Evolutionary conservation across 2,329 filamentous ascomycete genomes (phyloP), one percentile per base, ranked within the genome.

Genomic region (Claviceps spartinae): DNA sequence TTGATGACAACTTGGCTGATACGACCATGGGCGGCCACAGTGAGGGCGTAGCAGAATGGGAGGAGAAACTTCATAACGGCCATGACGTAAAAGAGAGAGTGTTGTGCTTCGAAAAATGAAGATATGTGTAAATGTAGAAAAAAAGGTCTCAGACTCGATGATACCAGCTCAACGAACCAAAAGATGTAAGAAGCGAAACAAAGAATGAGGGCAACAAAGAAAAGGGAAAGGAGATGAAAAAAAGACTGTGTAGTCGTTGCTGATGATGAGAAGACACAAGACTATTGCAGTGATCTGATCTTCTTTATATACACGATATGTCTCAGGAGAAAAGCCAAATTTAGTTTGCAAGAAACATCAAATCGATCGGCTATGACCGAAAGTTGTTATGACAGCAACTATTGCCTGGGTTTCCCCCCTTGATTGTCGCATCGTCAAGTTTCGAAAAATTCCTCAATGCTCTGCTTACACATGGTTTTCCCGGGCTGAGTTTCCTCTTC

Each of bases 1-100:
- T 72, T 69, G 63, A 72, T 59, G 50, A 72, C 63, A 54, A 73
- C 64, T 59, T 71, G 62, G 51, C 61, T 60, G 52, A 73, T 67
- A 54, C 72, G 69, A 3, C 71, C 70, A 56, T 73, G 50, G 14
- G 50, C 44, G 13, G 43, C 44, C 16, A 16, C 50, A 36, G 44
- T 51, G 34, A 51, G 69, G 18, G 67, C 69, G 34, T 60, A 52
- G 18, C 52, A 49, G 24, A 55, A 49, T 0, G 47, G 53, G 24
- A 51, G 40, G 18, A 44, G 55, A 51, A 53, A 57, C 22, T 18
- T 43, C 7, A 43, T 24, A 30, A 44, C 4, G 11, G 26, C 40
- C 47, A 50, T 44, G 22, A 24, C 16, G 40, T 5, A 20, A 3
- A 47, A 47, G 5, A 26, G 22, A 16, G 14, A 8, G 40, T 9